Conservation (phyloP, 768 basidiomycete species). For the Trametes meyenii region DNA sequence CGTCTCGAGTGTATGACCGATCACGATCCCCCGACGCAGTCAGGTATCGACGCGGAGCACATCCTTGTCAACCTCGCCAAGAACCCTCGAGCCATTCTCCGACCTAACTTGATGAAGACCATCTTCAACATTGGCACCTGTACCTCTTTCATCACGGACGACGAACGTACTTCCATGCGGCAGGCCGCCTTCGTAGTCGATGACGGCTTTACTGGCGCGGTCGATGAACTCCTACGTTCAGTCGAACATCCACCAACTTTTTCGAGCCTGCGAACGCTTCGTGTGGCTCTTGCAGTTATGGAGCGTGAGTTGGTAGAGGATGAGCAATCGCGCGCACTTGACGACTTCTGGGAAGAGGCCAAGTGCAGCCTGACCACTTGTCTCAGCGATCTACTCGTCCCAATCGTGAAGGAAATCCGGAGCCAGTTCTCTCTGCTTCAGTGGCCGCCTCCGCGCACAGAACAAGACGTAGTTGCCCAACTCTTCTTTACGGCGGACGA, state of each 20-base stretch:
- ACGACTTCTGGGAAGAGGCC: constrained; percentile 63
- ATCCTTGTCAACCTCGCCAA: constrained; percentile 62
- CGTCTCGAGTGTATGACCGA: constrained; percentile 75
- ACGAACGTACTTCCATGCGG: constrained; percentile 59
- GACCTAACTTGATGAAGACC: constrained; percentile 58
- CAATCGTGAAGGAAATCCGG: constrained; percentile 55
- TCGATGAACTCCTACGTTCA: constrained; percentile 59
- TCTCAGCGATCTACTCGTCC: constrained; percentile 53
- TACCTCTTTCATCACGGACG: constrained; percentile 61
- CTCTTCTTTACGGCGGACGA: constrained; percentile 60
- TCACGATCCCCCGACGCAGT: constrained; percentile 59
- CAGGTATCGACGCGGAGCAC: constrained; percentile 69
- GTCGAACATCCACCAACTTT: constrained; percentile 53
- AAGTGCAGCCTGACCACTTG: constrained; percentile 59
- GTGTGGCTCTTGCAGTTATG: constrained; percentile 65
- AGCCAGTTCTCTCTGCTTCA: constrained; percentile 49
- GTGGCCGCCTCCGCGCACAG: constrained; percentile 36
- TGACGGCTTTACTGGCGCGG: constrained; percentile 62
- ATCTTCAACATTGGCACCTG: constrained; percentile 62
- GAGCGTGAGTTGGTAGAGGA: constrained; percentile 54
- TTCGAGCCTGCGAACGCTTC: constrained; percentile 57
- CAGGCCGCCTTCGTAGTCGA: constrained; percentile 69
- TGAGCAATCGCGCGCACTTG: constrained; percentile 58
- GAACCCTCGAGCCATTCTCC: constrained; percentile 62
- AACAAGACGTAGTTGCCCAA: constrained; percentile 49